Evolutionary conservation across 1,284 basidiomycete genomes (phyloP), one percentile per base, ranked within the genome.

Genomic region (Ceratobasidium papillatum): DNA sequence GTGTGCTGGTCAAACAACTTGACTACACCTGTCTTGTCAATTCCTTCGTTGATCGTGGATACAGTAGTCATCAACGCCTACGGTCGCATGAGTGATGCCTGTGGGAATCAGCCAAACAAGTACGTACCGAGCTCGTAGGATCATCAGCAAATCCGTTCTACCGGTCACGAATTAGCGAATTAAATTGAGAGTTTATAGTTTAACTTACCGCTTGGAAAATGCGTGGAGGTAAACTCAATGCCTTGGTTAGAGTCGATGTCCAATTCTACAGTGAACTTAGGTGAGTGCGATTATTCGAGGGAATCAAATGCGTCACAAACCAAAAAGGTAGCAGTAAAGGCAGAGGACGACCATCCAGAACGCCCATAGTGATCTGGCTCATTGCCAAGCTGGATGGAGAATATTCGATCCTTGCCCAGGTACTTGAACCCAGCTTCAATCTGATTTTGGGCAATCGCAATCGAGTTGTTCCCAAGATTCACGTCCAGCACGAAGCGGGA

Each of bases 351-450:
- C 82, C 82, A 83, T 11, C 77, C 78, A 0, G 78, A 69, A 1
- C 81, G 81, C 34, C 81, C 80, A 78, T 45, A 79, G 74, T 83
- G 82, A 71, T 83, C 82, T 22, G 82, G 79, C 77, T 83, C 82
- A 69, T 83, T 83, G 9, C 82, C 82, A 41, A 83, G 74, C 76
- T 82, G 81, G 1, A 83, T 62, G 7, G 81, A 78, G n/a, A 79
- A 79, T 45, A 83, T 81, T 41, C 80, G 62, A 56, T 82, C 78
- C 78, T 79, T 79, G 2, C 82, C 81, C 34, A 83, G 73, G 68
- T 80, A 74, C 41, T 81, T 75, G 32, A 82, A 76, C 2, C 80
- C 80, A n/a, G 82, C 82, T 34, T 76, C 68, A 9, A 82, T 79
- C 73, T 82, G 78, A 36, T 79, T 78, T 36, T 79, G 78, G 5